Conservation (phyloP, 163 green algal genomes). For the Chlorella variabilis region DNA sequence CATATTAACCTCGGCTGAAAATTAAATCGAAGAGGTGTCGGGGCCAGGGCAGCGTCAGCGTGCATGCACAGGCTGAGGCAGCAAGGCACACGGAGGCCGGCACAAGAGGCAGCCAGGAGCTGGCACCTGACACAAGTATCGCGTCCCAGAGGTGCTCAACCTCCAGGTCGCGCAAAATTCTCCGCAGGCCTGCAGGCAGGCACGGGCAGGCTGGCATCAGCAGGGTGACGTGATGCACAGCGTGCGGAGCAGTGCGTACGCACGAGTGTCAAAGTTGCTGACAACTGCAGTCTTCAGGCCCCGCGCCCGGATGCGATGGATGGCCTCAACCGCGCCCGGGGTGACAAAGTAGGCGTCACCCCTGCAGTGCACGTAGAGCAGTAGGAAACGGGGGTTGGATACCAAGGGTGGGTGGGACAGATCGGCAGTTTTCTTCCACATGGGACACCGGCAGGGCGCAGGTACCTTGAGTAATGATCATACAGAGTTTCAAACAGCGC, state of each 20-base stretch:
- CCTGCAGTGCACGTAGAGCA: neutral
- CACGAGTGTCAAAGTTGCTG: conserved; percentile 78
- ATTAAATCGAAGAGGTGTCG: neutral
- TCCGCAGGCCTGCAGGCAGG: too few species aligned
- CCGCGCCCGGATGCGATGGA: conserved; percentile 58
- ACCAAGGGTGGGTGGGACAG: too few species aligned
- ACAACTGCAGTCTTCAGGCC: conserved; percentile 82
- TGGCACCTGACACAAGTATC: conserved; percentile 67
- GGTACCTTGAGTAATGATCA: too few species aligned
- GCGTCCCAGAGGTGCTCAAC: conserved; percentile 76
- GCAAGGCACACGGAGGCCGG: too few species aligned
- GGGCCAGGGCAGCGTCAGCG: too few species aligned
- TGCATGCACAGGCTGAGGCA: too few species aligned
- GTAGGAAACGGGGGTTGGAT: neutral
- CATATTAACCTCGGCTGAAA: conserved; percentile 57
- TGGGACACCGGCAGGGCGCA: too few species aligned
- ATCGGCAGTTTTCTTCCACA: too few species aligned
- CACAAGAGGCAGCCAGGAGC: neutral
- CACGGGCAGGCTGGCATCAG: too few species aligned
- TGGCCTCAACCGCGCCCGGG: conserved; percentile 55
- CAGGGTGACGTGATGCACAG: too few species aligned
- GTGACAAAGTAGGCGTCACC: conserved; percentile 67
- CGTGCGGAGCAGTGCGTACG: too few species aligned
- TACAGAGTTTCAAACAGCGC: neutral
- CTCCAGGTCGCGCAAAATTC: conserved; percentile 68